Evolutionary conservation across 106 monocot species (phyloP).

Genomic region (Xerophyta viscosa): DNA sequence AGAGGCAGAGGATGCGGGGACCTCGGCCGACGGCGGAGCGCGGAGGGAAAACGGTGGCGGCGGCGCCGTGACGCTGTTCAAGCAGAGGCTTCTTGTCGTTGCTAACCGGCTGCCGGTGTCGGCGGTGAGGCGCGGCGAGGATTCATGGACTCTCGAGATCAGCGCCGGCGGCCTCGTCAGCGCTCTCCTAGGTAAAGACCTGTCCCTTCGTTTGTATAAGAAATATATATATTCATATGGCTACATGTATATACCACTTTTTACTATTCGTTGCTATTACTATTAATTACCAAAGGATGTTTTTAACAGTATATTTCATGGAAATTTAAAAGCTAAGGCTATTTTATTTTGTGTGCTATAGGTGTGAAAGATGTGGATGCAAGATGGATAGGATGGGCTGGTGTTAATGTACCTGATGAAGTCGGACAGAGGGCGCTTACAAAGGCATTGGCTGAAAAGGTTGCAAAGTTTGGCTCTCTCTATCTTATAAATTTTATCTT

Average conservation of each 20-base stretch:
- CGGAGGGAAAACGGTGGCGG: conserved; percentile 5
- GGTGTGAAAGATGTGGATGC: conserved; percentile 96
- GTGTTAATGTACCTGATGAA: conserved; percentile 95
- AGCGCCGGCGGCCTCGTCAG: conserved; percentile 94
- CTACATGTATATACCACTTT: too few species aligned
- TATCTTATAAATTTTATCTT: too few species aligned
- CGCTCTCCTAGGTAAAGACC: conserved; percentile 85
- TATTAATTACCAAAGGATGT: too few species aligned
- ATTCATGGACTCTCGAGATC: conserved; percentile 86
- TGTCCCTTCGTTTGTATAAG: too few species aligned
- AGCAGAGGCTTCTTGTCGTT: conserved; percentile 87
- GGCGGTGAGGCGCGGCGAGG: conserved; percentile 74
- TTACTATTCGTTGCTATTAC: neutral
- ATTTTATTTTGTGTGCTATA: too few species aligned
- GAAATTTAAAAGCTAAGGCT: too few species aligned
- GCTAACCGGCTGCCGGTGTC: conserved; percentile 92
- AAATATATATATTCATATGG: too few species aligned
- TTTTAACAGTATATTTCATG: too few species aligned
- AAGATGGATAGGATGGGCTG: conserved; percentile 98
- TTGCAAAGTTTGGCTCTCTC: conserved; percentile 10
- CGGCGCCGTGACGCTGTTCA: conserved; percentile 24
- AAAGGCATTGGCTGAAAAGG: conserved; percentile 87
- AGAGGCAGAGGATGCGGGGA: neutral
- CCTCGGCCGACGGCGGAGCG: neutral
- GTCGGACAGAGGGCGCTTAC: conserved; percentile 79